Evolutionary conservation across 306 rosid species (phyloP), one percentile per base, ranked within the genome.

Genomic region (Rosa persica): DNA sequence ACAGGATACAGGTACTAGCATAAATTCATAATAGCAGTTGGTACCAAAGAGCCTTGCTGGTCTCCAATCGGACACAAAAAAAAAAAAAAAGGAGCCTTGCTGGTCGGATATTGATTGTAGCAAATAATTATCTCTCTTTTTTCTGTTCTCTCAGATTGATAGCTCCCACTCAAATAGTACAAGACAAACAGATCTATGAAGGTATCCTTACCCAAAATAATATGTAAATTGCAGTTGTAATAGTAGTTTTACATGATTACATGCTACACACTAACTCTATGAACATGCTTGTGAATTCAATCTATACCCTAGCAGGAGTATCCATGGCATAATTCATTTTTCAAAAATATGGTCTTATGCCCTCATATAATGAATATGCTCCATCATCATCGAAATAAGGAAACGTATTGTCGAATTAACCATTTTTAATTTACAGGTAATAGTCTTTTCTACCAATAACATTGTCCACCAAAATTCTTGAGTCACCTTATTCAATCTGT

Each of bases 381-480:
- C n/a, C 42, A 30, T 62, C 67, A 62, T 15, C 67, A 62, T 27
- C 67, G 67, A 62, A 62, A 12, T 62, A 42, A 62, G 67, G 67
- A 34, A 62, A 30, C 40, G 10, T 6, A 61, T 61, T 27, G 67
- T 61, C 67, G 20, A 61, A 61, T 12, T 15, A 30, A 12, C 67
- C 39, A 5, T 61, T 13, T 25, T 61, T 15, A 25, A 25, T 58
- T 58, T 58, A 36, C 65, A 58, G 19, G 39, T 39, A 39, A 61
- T 61, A 62, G 10, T 62, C 9, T 62, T 61, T 27, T 61, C 39
- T 25, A 61, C 67, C 67, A 25, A 61, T 61, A 25, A 61, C 67
- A 61, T 61, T 61, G 67, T 27, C 30, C n/a, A 57, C 62, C 30
- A 57, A 57, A 57, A 57, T 30, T 57, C 19, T 17, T 52, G 58